Percentiles rank a stretch among this genome's conserved stretches.
phyloP scores from a whole-genome alignment of 768 basidiomycete species.

The Lentinula sp. region DNA sequence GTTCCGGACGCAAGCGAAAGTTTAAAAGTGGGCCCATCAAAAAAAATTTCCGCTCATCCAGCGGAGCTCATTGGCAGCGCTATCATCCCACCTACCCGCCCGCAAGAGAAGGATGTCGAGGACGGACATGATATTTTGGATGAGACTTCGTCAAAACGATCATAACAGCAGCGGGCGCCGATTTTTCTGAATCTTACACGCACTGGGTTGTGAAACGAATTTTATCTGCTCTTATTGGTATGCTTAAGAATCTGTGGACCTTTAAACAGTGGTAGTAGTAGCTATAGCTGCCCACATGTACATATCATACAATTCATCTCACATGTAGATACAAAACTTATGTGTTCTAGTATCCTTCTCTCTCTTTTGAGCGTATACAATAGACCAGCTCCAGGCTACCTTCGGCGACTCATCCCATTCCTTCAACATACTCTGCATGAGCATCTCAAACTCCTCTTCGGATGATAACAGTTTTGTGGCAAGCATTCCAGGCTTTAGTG shows the following conservation, averaged over 20 bases:
- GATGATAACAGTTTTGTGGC: neutral
- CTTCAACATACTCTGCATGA: neutral
- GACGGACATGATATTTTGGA: neutral
- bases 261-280: too few species aligned
- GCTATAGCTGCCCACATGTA: neutral
- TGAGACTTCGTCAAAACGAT: too few species aligned
- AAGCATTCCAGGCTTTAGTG: neutral
- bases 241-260: too few species aligned
- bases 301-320: neutral
- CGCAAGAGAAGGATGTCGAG: neutral
- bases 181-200: too few species aligned
- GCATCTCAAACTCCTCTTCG: conserved; percentile 3
- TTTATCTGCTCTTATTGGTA: too few species aligned
- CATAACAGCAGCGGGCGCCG: too few species aligned
- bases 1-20: neutral
- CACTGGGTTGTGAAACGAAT: too few species aligned
- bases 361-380: conserved; percentile 3
- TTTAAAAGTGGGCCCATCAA: neutral
- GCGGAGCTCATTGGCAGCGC: neutral
- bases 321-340: neutral
- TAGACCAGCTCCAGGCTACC: conserved; percentile 2
- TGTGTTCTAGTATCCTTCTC: neutral
- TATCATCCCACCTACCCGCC: neutral
- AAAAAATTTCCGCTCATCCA: neutral
- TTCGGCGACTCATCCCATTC: conserved; percentile 5